Percentiles rank a stretch among this genome's conserved stretches.
These are phyloP conservation scores for Geosiphon pyriformis DNA, from an alignment of 192 early-diverging fungal genomes.

Conservation along the genomic window DNA sequence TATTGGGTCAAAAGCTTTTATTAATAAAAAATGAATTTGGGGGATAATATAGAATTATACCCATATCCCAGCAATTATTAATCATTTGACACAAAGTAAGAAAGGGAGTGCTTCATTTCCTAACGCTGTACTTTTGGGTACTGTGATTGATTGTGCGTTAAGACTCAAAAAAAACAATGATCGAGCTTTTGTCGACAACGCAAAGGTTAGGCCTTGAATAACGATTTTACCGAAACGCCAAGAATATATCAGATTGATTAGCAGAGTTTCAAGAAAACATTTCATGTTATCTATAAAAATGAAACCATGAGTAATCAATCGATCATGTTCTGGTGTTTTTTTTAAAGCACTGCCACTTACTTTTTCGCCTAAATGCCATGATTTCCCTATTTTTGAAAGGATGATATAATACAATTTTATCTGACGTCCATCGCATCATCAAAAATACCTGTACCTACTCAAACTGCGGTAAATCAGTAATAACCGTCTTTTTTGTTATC, in stretches of 20 bases:
- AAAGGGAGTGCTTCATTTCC: constrained; percentile 40
- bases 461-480: constrained; percentile 34
- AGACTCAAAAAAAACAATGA: constrained; percentile 37
- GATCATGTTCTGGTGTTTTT: no score
- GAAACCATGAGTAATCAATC: no score
- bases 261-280: neutral
- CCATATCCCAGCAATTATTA: constrained; percentile 48
- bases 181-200: constrained; percentile 8
- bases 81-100: constrained; percentile 35
- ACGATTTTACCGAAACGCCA: neutral
- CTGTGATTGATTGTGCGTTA: constrained; percentile 50
- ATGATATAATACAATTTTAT: constrained; percentile 53
- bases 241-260: neutral
- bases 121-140: constrained; percentile 58
- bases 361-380: neutral
- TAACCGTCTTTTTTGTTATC: constrained; percentile 2
- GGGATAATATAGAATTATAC: constrained; percentile 38
- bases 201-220: constrained; percentile 4
- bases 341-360: neutral
- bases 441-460: constrained; percentile 42
- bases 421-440: constrained; percentile 50
- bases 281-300: no score
- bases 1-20: neutral
- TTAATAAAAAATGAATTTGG: constrained; percentile 28
- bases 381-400: constrained; percentile 37